Conservation (phyloP, 164 flowering plant genomes). For the Liriodendron chinense region DNA sequence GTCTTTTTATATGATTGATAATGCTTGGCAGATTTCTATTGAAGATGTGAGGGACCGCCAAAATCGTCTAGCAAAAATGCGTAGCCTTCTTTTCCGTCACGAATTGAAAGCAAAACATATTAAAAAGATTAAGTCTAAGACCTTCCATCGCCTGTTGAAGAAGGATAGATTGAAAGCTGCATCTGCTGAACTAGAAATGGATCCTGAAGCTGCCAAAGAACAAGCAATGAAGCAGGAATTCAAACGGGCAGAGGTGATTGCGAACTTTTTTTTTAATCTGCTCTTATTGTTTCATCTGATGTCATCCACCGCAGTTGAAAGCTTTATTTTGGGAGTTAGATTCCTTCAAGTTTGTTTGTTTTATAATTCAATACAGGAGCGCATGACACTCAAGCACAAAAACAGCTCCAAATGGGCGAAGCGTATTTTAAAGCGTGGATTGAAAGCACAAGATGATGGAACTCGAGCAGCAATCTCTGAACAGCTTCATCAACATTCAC, state of each 20-base stretch:
- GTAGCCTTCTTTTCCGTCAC: constrained; percentile 84
- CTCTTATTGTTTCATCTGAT: background rate
- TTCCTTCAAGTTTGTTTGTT: background rate
- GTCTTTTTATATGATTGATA: too few relatives aligned
- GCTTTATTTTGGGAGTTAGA: background rate
- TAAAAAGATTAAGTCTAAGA: constrained; percentile 86
- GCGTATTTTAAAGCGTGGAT: constrained; percentile 69
- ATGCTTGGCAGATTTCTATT: constrained; percentile 30
- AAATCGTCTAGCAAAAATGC: constrained; percentile 79
- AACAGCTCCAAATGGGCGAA: constrained; percentile 79
- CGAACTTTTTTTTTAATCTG: background rate
- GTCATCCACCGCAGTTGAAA: background rate
- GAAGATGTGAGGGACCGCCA: constrained; percentile 70
- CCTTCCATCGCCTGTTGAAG: constrained; percentile 67
- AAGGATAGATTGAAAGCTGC: constrained; percentile 59
- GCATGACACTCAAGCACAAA: constrained; percentile 78
- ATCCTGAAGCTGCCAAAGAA: constrained; percentile 88
- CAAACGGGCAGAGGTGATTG: constrained; percentile 73
- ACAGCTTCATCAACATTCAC: constrained; percentile 68
- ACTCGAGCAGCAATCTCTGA: constrained; percentile 85
- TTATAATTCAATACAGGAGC: constrained; percentile 49
- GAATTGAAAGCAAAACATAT: constrained; percentile 76
- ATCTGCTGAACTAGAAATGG: constrained; percentile 39
- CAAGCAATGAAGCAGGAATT: constrained; percentile 74
- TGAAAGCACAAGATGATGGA: constrained; percentile 76